Conservation (phyloP, 371 early-diverging fungal genomes). For the Synchytrium microbalum region DNA sequence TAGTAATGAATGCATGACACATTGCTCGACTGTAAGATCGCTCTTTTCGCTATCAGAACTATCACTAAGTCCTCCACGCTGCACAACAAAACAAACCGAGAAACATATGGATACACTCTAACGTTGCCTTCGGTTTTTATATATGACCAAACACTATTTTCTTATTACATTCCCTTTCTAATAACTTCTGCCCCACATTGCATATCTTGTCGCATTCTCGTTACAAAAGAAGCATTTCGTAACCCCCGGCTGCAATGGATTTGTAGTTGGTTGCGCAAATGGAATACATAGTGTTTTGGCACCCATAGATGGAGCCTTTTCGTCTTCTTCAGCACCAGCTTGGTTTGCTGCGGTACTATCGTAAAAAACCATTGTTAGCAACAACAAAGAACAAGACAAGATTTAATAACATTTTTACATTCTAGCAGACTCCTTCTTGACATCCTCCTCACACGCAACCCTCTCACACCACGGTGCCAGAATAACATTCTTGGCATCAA, state of each 20-base stretch:
- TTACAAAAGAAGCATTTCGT: constrained; percentile 52
- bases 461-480: constrained; percentile 97
- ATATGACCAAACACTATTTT: too few relatives aligned
- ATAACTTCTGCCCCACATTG: constrained; percentile 56
- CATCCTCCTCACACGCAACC: constrained; percentile 89
- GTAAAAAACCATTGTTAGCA: constrained; percentile 1
- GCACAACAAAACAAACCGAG: too few relatives aligned
- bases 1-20: too few relatives aligned
- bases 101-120: too few relatives aligned
- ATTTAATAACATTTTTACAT: constrained; percentile 30
- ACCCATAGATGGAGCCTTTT: constrained; percentile 96
- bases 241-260: constrained; percentile 25
- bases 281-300: constrained; percentile 99
- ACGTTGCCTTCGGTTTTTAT: too few relatives aligned
- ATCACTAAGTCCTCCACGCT: too few relatives aligned
- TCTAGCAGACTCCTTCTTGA: constrained; percentile 88
- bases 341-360: constrained; percentile 36
- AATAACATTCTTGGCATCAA: constrained; percentile 84
- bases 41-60: too few relatives aligned
- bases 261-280: constrained; percentile 69
- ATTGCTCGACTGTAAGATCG: too few relatives aligned
- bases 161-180: too few relatives aligned
- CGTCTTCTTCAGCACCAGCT: constrained; percentile 77
- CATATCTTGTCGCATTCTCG: constrained; percentile 36
- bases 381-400: constrained; percentile 4